Percentiles rank a stretch among this genome's conserved stretches.
Evolutionary conservation across 1,284 basidiomycete genomes (phyloP).

Genomic region (Amylostereum areolatum): DNA sequence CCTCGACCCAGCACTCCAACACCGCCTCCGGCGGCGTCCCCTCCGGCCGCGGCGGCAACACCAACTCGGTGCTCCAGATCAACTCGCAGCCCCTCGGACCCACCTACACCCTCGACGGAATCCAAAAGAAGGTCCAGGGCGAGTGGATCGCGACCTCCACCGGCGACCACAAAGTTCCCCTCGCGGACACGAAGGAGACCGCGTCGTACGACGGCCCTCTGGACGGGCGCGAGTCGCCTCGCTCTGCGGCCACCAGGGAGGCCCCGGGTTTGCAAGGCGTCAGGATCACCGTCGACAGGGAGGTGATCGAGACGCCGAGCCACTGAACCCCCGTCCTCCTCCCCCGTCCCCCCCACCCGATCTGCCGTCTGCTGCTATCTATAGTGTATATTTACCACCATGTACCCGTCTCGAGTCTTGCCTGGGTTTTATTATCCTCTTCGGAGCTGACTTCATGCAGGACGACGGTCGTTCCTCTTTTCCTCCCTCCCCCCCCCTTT

Average conservation of each 20-base stretch:
- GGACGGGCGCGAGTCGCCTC: conserved; percentile 2
- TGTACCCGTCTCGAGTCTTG: too few species aligned
- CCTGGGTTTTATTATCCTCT: too few species aligned
- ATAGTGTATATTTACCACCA: too few species aligned
- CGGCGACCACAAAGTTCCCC: conserved; percentile 19
- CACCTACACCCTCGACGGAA: conserved; percentile 14
- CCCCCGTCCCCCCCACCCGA: too few species aligned
- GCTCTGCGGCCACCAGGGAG: conserved; percentile 4
- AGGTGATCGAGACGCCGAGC: conserved; percentile 23
- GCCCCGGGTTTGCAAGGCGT: conserved; percentile 29
- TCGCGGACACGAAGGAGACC: conserved; percentile 5
- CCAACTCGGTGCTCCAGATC: conserved; percentile 11
- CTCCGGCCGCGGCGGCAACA: conserved; percentile 7
- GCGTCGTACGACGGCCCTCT: conserved; percentile 9
- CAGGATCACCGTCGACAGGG: conserved; percentile 49
- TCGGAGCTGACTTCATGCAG: too few species aligned
- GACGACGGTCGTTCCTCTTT: too few species aligned
- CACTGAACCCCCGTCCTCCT: too few species aligned
- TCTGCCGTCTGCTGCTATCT: too few species aligned
- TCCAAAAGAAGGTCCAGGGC: conserved; percentile 8
- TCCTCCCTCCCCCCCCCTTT: too few species aligned
- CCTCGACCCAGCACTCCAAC: conserved; percentile 20
- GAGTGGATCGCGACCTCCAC: conserved; percentile 13
- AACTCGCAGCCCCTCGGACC: conserved; percentile 9
- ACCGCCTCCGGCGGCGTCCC: conserved; percentile 20